Evolutionary conservation across 768 basidiomycete species (phyloP).

Genomic region (Mycena filopes): DNA sequence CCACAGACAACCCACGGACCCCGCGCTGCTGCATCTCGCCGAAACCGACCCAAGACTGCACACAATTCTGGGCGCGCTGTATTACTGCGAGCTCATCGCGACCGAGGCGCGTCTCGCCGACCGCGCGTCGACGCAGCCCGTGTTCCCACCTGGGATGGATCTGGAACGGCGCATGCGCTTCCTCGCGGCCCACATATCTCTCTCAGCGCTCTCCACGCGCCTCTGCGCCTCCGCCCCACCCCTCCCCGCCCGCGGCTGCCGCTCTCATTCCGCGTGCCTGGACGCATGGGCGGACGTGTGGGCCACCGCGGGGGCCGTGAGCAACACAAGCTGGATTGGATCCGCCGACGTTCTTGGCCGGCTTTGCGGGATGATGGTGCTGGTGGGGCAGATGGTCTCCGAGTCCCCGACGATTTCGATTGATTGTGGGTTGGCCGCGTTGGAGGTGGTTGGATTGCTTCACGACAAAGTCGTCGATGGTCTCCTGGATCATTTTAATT

Average conservation of each 20-base stretch:
- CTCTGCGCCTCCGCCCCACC: not conserved
- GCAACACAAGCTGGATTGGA: constrained; percentile 34
- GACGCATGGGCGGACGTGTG: constrained; percentile 62
- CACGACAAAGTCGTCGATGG: constrained; percentile 55
- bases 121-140: constrained; percentile 43
- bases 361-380: constrained; percentile 56
- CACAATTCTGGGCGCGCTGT: constrained; percentile 60
- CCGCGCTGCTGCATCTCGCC: constrained; percentile 42
- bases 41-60: constrained; percentile 53
- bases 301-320: constrained; percentile 54
- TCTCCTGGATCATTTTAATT: constrained; percentile 49
- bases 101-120: constrained; percentile 48
- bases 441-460: constrained; percentile 52
- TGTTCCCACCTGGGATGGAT: constrained; percentile 44
- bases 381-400: constrained; percentile 49
- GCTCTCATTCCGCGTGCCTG: constrained; percentile 61
- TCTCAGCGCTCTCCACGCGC: not conserved
- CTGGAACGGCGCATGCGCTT: constrained; percentile 58
- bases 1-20: not conserved
- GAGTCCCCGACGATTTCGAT: constrained; percentile 48
- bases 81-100: constrained; percentile 60
- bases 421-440: constrained; percentile 55
- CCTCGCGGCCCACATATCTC: constrained; percentile 64
- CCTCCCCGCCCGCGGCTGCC: constrained; percentile 49
- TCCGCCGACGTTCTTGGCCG: constrained; percentile 71